Evolutionary conservation across 2,329 filamentous ascomycete species (phyloP).

Genomic region (Calonectria pauciramosa): DNA sequence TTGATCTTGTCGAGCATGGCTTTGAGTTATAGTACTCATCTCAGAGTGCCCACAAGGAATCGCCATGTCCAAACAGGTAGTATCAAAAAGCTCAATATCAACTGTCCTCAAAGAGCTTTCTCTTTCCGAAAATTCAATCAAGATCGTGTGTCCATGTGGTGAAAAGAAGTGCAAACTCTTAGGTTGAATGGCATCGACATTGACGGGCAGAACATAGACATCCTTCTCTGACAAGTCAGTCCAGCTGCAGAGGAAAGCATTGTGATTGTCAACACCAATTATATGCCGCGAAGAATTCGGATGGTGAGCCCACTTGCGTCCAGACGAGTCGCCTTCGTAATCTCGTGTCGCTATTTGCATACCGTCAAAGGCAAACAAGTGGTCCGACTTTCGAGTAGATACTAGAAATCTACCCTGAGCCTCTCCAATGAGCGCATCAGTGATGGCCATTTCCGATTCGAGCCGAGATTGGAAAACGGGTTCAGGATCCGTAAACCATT

Average conservation of each 20-base stretch:
- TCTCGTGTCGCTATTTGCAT: constrained; percentile 31
- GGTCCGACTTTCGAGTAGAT: constrained; percentile 48
- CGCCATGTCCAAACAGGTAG: background rate
- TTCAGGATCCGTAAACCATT: constrained; percentile 12
- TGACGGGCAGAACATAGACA: constrained; percentile 19
- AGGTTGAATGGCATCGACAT: constrained; percentile 30
- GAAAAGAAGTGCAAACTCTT: constrained; percentile 38
- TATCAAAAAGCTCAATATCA: constrained; percentile 24
- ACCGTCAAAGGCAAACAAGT: constrained; percentile 46
- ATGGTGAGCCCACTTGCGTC: constrained; percentile 39
- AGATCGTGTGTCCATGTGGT: constrained; percentile 23
- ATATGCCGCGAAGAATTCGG: constrained; percentile 40
- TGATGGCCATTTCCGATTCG: constrained; percentile 42
- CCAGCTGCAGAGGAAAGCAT: constrained; percentile 45
- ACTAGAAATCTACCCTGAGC: constrained; percentile 45
- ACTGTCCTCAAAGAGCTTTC: constrained; percentile 9
- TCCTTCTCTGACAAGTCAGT: constrained; percentile 44
- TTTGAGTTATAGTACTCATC: background rate
- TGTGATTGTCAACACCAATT: constrained; percentile 45
- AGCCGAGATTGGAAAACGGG: constrained; percentile 40
- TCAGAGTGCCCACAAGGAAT: background rate
- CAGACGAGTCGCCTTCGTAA: background rate
- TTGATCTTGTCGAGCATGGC: too few species aligned
- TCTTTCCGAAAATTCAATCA: constrained; percentile 23
- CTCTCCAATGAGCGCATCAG: constrained; percentile 44